These are phyloP conservation scores for Senecio squalidus DNA, from an alignment of 140 eudicot genomes.

Conservation along the genomic window DNA sequence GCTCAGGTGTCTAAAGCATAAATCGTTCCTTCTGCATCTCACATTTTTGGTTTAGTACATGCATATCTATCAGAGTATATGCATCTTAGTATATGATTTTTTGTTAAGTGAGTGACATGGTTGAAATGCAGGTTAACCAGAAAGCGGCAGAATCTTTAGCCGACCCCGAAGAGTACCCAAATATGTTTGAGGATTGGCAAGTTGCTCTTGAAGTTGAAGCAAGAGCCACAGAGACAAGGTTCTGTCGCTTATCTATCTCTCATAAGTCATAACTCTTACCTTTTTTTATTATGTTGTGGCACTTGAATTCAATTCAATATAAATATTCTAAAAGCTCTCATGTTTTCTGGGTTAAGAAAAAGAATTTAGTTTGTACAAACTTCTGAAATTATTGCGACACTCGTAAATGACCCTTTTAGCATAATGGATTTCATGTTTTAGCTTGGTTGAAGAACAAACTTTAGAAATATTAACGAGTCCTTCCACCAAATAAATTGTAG, in stretches of 20 bases:
- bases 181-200: slow-evolving; percentile 98
- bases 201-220: slow-evolving; percentile 87
- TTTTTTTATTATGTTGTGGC: slow-evolving; percentile 1
- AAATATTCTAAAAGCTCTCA: neutral
- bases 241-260: slow-evolving; percentile 6
- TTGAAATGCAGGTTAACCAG: slow-evolving; percentile 63
- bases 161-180: slow-evolving; percentile 92
- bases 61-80: neutral
- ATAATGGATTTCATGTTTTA: slow-evolving; percentile 1
- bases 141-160: slow-evolving; percentile 99
- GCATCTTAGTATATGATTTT: neutral
- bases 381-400: neutral
- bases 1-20: neutral
- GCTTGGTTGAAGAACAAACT: neutral
- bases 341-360: slow-evolving; percentile 7
- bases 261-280: neutral
- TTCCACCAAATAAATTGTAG: slow-evolving; percentile 39
- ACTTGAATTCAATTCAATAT: neutral
- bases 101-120: slow-evolving; percentile 14
- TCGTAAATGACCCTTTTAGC: neutral
- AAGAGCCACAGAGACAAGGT: slow-evolving; percentile 83
- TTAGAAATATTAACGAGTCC: slow-evolving; percentile 6
- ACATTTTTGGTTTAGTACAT: neutral
- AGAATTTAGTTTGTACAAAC: neutral
- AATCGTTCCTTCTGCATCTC: neutral